Percentiles rank a stretch among this genome's conserved stretches.
These are phyloP conservation scores for Citrullus colocynthis DNA, from an alignment of 306 rosid species.

Conservation along the genomic window DNA sequence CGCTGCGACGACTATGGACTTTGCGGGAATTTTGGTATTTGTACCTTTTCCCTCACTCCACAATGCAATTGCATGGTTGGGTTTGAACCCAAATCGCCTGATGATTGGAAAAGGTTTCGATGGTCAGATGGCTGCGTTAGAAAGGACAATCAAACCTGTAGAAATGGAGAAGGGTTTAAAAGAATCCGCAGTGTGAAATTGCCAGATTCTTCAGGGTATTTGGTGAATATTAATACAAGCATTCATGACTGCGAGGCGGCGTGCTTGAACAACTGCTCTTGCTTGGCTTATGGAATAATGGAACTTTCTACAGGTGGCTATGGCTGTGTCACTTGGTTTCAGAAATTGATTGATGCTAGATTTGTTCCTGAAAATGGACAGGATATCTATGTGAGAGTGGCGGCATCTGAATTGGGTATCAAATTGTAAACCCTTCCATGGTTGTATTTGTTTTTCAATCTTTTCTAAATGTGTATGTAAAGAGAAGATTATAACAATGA, in stretches of 20 bases:
- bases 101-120: neutral
- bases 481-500: neutral
- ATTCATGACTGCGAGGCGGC: constrained; percentile 1
- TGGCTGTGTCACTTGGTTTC: constrained; percentile 21
- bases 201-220: neutral
- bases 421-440: neutral
- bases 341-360: constrained; percentile 15
- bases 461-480: neutral
- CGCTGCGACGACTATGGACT: constrained; percentile 28
- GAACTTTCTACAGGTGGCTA: neutral
- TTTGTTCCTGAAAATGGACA: neutral
- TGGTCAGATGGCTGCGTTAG: constrained; percentile 10
- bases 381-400: constrained; percentile 5
- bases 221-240: neutral
- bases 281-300: constrained; percentile 16
- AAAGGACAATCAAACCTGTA: neutral
- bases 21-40: constrained; percentile 31
- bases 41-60: constrained; percentile 6
- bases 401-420: neutral
- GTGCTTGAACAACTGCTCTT: constrained; percentile 21
- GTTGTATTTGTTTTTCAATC: neutral
- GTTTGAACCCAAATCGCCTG: constrained; percentile 6
- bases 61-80: constrained; percentile 5
- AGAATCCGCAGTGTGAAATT: neutral
- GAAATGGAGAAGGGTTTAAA: constrained; percentile 10